phyloP scores from a whole-genome alignment of 257 asterid genomes.

The Cinchona pubescens region DNA sequence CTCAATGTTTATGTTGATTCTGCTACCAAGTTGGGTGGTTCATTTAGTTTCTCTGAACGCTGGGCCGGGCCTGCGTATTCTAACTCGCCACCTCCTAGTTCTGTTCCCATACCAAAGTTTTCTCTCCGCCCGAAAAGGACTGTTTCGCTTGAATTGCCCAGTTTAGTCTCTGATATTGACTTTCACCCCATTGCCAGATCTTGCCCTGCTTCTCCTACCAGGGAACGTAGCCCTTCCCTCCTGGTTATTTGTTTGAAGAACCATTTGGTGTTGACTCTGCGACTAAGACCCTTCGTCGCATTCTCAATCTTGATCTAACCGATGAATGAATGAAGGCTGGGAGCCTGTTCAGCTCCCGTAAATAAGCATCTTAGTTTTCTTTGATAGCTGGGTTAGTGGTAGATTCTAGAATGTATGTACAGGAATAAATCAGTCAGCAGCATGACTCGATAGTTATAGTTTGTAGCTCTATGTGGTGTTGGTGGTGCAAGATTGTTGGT shows the following conservation, averaged over 20 bases:
- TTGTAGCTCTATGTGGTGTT: slow-evolving; percentile 24
- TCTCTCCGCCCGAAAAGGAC: slow-evolving; percentile 65
- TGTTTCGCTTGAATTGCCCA: slow-evolving; percentile 66
- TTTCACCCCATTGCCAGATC: slow-evolving; percentile 55
- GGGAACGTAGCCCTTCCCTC: slow-evolving; percentile 52
- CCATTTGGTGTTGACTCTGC: slow-evolving; percentile 58
- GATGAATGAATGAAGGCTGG: slow-evolving; percentile 46
- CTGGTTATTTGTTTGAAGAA: slow-evolving; percentile 38
- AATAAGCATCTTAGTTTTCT: slow-evolving; percentile 35
- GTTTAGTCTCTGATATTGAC: slow-evolving; percentile 43
- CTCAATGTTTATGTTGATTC: slow-evolving; percentile 26
- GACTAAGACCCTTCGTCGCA: slow-evolving; percentile 89
- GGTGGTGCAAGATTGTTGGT: slow-evolving; percentile 36
- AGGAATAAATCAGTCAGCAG: slow-evolving; percentile 37
- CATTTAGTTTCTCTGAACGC: slow-evolving; percentile 57
- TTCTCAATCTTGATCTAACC: slow-evolving; percentile 77
- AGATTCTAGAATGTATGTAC: slow-evolving; percentile 33
- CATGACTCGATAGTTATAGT: slow-evolving; percentile 23
- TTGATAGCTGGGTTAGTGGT: slow-evolving; percentile 28
- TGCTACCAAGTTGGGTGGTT: slow-evolving; percentile 7
- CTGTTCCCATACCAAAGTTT: slow-evolving; percentile 87
- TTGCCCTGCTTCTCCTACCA: slow-evolving; percentile 79
- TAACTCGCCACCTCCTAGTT: slow-evolving; percentile 94
- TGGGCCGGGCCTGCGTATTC: slow-evolving; percentile 99
- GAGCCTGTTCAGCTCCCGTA: slow-evolving; percentile 41